Base-by-base conservation (phyloP, 495 filamentous ascomycete genomes). In the Parmelia sp. region DNA sequence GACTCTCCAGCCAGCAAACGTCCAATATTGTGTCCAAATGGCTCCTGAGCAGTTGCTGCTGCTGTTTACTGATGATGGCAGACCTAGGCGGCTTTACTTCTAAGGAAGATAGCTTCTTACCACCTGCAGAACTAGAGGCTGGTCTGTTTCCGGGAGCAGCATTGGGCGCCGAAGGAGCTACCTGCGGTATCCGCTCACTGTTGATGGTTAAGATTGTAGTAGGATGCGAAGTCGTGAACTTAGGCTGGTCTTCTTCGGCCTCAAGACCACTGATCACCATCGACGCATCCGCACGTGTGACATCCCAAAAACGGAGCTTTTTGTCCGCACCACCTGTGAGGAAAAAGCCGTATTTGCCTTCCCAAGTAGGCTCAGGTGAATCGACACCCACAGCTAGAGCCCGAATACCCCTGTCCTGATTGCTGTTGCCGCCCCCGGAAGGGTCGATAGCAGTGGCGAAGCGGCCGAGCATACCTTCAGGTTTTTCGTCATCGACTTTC, bases 251-350 rank as follows among this genome's bases (percentile, higher is more conserved):
- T 49, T 95, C 88, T 21, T 91, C 88, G 11, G 77, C 72, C 59
- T 86, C 88, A 14, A 91, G 73, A 0, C 95, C 95, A 74, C 88
- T 94, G 49, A 95, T 85, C 31, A 97, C 82, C 55, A 79, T 78
- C 6, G 89, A 92, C 29, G 83, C 78, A 68, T 95, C 90, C 8
- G 90, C 78, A 15, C 83, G 84, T 10, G 82, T 76, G 14, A 91
- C 77, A 71, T 97, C 94, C 94, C 94, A 98, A 75, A 92, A 96
- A 10, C 94, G 84, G 27, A 98, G 83, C 72, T 92, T 95, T 73
- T 88, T 90, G 71, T 97, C 94, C 36, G 88, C 87, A 7, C 95
- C 93, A 4, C 85, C 93, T 0, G 91, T 92, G 25, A 99, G 75
- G 31, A 96, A 85, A 74, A 91, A 97, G 1, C 82, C 80, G 68